Evolutionary conservation across 1,139 yeast species (phyloP).

Genomic region (Arxiozyma bovina): DNA sequence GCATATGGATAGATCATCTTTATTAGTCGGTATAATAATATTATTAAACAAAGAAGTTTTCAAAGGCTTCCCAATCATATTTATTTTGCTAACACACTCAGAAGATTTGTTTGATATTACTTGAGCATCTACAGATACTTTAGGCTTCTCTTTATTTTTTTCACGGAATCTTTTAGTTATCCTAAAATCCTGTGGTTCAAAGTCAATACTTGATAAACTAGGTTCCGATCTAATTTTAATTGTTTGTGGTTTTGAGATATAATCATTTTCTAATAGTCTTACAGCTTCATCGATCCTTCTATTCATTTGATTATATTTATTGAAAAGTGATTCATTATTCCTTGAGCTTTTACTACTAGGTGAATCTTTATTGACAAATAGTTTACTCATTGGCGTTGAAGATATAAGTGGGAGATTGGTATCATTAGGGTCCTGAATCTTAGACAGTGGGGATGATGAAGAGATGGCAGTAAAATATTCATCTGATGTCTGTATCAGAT

Average conservation of each 20-base stretch:
- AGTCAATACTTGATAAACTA: constrained; percentile 4
- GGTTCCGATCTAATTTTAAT: background rate
- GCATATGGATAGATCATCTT: background rate
- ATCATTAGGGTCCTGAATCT: background rate
- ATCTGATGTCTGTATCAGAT: background rate
- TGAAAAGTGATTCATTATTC: constrained; percentile 2
- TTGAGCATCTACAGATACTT: background rate
- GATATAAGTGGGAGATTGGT: background rate
- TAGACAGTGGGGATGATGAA: background rate
- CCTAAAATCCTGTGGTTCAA: constrained; percentile 11
- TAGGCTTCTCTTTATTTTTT: background rate
- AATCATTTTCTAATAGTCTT: constrained; percentile 12
- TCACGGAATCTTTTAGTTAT: constrained; percentile 10
- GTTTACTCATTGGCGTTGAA: background rate
- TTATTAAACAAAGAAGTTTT: background rate
- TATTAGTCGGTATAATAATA: background rate
- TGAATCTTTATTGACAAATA: background rate
- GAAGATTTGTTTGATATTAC: background rate
- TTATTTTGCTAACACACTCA: background rate
- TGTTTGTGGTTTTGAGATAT: constrained; percentile 1
- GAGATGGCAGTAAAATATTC: constrained; percentile 2
- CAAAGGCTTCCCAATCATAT: background rate
- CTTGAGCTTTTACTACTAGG: background rate
- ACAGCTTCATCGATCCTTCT: constrained; percentile 19
- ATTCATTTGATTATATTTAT: constrained; percentile 9